These are phyloP conservation scores for Cercospora zeae-maydis DNA, from an alignment of 2,329 filamentous ascomycete genomes.

Conservation along the genomic window DNA sequence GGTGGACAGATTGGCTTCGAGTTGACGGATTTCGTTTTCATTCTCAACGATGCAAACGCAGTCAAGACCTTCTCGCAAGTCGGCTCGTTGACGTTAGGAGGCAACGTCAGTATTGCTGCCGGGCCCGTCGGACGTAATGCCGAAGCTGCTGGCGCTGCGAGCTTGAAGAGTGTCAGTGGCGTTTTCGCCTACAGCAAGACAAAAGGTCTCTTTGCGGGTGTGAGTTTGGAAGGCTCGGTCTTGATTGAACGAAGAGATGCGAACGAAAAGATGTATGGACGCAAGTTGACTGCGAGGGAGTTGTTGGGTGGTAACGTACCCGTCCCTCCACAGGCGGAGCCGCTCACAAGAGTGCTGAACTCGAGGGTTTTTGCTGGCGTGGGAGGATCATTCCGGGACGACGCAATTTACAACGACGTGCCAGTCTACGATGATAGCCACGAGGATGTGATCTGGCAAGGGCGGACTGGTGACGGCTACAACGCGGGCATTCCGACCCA, in stretches of 20 bases:
- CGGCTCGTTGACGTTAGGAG: constrained; percentile 86
- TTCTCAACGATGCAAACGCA: constrained; percentile 84
- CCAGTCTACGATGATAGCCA: constrained; percentile 82
- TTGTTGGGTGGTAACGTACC: constrained; percentile 74
- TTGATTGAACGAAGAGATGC: constrained; percentile 94
- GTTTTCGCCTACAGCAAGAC: constrained; percentile 98
- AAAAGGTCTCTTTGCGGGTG: constrained; percentile 92
- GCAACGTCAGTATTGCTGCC: constrained; percentile 93
- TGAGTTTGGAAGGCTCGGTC: constrained; percentile 87
- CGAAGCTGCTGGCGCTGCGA: constrained; percentile 91
- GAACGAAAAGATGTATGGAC: constrained; percentile 92
- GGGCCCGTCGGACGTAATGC: constrained; percentile 92
- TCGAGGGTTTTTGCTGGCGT: constrained; percentile 77
- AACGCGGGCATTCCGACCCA: constrained; percentile 62
- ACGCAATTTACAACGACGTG: constrained; percentile 84
- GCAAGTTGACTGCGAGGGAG: constrained; percentile 73
- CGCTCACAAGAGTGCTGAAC: constrained; percentile 80
- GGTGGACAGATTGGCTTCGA: constrained; percentile 86
- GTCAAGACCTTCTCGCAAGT: constrained; percentile 93
- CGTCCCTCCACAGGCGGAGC: constrained; percentile 75
- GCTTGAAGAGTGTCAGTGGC: constrained; percentile 80
- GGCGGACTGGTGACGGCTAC: constrained; percentile 64
- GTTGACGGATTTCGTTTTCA: constrained; percentile 94
- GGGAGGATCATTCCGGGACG: constrained; percentile 42
- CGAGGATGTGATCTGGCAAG: constrained; percentile 82